Evolutionary conservation across 2,329 filamentous ascomycete species (phyloP), one percentile per base, ranked within the genome.

Genomic region (Sordariomycetes sp.): DNA sequence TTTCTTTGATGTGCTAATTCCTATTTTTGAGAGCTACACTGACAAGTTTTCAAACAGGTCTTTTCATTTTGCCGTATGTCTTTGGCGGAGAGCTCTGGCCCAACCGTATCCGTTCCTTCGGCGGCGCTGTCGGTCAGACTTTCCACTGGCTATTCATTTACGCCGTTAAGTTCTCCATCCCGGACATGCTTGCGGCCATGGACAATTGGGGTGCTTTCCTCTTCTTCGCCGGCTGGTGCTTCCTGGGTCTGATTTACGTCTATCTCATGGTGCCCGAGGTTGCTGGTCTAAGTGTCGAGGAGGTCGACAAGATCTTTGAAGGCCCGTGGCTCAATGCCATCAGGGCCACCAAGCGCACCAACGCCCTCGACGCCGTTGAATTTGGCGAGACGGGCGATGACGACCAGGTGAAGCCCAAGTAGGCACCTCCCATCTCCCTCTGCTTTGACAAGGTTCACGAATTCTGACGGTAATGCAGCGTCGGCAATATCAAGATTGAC

Each of bases 51-150:
- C n/a, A n/a, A 25, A 11, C n/a, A 50, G 47, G 49, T 5, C 39
- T 54, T 0, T 34, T 61, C 1, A 51, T 58, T 20, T 53, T 68
- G 1, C 63, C 63, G 0, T 68, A 65, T 31, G 51, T 67, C 5
- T 64, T 68, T 34, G 58, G 57, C 5, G 54, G 53, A 2, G 63
- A 67, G 35, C 45, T 66, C 1, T 68, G 61, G 51, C 63, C 64
- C 2, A 64, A 65, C 36, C 53, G 55, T 4, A 57, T 67, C 32
- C 57, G 63, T 1, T 63, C 62, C 0, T 61, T 66, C 39, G 61
- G 63, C 19, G 50, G 50, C 12, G 57, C 62, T 3, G 39, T 64
- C 21, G 62, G 56, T 3, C 46, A 47, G 20, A 17, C 29, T 3
- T 44, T 45, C 34, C 46, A 48, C 33, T 43, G 45, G 63, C 48